A percentile compares a stretch with the other conserved stretches of the same genome.
Conservation (phyloP, 1,284 basidiomycete genomes). For the Naganishia albida region DNA sequence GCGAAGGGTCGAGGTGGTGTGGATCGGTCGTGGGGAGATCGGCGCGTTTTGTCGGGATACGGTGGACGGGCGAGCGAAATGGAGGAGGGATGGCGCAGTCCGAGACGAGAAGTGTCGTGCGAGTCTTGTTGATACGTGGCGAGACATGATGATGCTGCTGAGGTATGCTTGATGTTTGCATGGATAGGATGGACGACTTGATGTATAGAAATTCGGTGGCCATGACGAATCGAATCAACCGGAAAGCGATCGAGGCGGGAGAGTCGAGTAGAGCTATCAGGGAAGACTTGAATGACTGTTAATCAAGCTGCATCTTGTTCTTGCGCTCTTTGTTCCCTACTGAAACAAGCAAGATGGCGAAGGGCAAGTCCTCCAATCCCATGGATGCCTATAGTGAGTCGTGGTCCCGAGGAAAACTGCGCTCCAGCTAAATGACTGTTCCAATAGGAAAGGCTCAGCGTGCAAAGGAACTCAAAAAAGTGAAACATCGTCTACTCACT, state of each 20-base stretch:
- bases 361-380: conserved; percentile 77
- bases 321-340: no score
- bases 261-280: no score
- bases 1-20: conserved; percentile 2
- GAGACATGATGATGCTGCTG: background rate
- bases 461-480: conserved; percentile 89
- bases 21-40: conserved; percentile 1
- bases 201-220: background rate
- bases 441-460: conserved; percentile 76
- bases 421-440: conserved; percentile 28
- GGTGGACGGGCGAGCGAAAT: background rate
- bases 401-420: background rate
- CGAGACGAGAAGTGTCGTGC: background rate
- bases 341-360: conserved; percentile 64
- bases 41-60: background rate
- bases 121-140: background rate
- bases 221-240: conserved; percentile 19
- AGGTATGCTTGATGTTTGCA: background rate
- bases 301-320: background rate
- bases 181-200: background rate
- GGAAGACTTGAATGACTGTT: background rate
- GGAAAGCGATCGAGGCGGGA: conserved; percentile 21
- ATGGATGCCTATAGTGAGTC: conserved; percentile 75
- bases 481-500: conserved; percentile 46
- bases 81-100: background rate